Conservation (phyloP, 2,329 filamentous ascomycete species). For the Botrytis porri region DNA sequence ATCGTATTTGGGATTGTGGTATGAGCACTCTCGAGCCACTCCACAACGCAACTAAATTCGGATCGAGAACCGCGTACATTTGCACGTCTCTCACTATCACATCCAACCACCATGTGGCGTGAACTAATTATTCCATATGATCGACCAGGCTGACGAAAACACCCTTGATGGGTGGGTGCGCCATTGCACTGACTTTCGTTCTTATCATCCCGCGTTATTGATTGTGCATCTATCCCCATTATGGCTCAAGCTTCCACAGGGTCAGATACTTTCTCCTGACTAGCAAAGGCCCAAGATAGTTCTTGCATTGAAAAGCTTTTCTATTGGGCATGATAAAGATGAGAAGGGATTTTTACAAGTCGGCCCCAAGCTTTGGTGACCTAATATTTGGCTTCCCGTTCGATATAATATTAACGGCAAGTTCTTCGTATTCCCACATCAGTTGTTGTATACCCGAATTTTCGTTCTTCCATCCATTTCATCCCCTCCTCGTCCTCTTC, state of each 20-base stretch:
- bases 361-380: neutral
- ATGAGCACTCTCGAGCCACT: neutral
- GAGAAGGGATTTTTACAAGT: neutral
- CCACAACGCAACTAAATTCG: neutral
- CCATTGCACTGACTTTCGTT: neutral
- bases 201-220: neutral
- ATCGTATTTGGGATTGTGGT: neutral
- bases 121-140: neutral
- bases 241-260: neutral
- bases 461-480: neutral
- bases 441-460: neutral
- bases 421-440: neutral
- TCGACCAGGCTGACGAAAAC: neutral
- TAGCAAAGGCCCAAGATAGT: neutral
- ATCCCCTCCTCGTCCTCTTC: neutral
- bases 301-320: neutral
- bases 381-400: neutral
- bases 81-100: neutral
- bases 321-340: neutral
- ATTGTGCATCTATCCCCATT: slow-evolving; percentile 4
- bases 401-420: slow-evolving; percentile 6
- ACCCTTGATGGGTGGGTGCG: neutral
- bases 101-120: slow-evolving; percentile 2
- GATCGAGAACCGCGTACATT: neutral
- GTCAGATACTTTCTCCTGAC: neutral